Base-by-base conservation (phyloP, 2,329 filamentous ascomycete genomes). In the Claviceps cyperi region DNA sequence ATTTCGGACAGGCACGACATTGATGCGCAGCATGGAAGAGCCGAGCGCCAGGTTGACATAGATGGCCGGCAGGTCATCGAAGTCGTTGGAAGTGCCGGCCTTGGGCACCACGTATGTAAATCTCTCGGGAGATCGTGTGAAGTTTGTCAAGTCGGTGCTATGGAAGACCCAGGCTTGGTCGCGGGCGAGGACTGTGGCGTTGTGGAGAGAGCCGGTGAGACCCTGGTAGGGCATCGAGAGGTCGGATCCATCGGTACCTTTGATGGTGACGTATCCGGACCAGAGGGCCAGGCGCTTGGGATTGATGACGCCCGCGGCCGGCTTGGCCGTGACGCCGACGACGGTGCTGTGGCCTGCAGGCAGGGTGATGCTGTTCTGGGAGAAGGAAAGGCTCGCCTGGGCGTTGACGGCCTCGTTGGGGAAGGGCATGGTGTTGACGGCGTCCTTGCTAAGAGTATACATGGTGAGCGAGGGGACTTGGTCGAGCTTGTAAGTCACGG, bases 401-500 rank as follows among this genome's bases (percentile, higher is more conserved):
- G 63, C 58, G 22, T 60, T 57, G 0, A 65, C 60, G 4, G 71
- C 59, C 22, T 73, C 65, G 37, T 70, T 72, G 28, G 74, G 73
- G 55, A 75, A 76, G 0, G 51, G n/a, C 15, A 61, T 61, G 0
- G 73, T 68, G 46, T 62, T 64, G 43, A 66, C 66, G 35, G 56
- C 54, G 22, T 55, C 57, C 3, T 60, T 55, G 17, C 58, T 56
- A 1, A 67, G 62, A 1, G 78, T 76, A 59, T 79, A 81, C 47
- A 71, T 70, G 1, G 77, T 78, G 13, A 70, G 63, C 5, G 76
- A 71, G 1, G 70, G 68, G 8, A 70, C 61, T 50, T 78, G 67
- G 28, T 66, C 66, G 9, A 83, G 61, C 8, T 66, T 65, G 60
- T 79, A 80, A 51, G 71, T 73, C 44, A 79, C 61, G 0, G 67